These are phyloP conservation scores for Bipolaris bicolor DNA, from an alignment of 2,329 filamentous ascomycete species.

Conservation along the genomic window DNA sequence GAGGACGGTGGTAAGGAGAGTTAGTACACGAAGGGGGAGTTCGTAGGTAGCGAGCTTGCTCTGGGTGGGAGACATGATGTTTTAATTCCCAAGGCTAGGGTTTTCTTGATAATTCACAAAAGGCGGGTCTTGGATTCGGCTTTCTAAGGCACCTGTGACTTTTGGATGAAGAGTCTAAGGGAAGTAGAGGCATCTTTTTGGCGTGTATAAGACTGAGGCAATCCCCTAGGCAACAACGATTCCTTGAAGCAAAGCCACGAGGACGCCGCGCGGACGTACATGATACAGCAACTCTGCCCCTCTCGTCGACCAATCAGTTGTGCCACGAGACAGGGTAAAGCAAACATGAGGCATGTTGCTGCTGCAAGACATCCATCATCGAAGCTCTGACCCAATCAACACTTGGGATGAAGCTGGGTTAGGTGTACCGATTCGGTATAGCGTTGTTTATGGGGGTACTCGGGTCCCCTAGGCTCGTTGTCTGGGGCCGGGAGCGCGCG, in stretches of 20 bases:
- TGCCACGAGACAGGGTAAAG: not conserved
- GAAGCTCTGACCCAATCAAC: not conserved
- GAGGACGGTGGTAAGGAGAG: slow-evolving; percentile 15
- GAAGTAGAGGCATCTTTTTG: not conserved
- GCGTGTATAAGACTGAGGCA: not conserved
- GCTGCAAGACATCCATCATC: not conserved
- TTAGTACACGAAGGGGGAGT: slow-evolving; percentile 16
- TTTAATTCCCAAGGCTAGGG: too few relatives aligned
- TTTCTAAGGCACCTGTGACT: not conserved
- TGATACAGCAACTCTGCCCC: slow-evolving; percentile 1
- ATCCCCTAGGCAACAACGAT: slow-evolving; percentile 24
- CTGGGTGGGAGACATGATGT: not conserved
- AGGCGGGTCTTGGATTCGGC: not conserved
- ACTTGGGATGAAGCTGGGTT: not conserved
- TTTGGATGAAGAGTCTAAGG: not conserved
- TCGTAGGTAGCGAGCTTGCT: slow-evolving; percentile 7
- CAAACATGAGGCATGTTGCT: not conserved
- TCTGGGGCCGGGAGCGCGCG: not conserved
- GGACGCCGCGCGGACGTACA: slow-evolving; percentile 13
- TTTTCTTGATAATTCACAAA: too few relatives aligned
- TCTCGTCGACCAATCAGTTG: not conserved
- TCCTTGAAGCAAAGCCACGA: not conserved
- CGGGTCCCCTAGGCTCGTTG: not conserved
- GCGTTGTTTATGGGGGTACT: not conserved
- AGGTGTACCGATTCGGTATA: not conserved